Conservation (phyloP, 768 basidiomycete genomes). For the Basidioascus undulatus region DNA sequence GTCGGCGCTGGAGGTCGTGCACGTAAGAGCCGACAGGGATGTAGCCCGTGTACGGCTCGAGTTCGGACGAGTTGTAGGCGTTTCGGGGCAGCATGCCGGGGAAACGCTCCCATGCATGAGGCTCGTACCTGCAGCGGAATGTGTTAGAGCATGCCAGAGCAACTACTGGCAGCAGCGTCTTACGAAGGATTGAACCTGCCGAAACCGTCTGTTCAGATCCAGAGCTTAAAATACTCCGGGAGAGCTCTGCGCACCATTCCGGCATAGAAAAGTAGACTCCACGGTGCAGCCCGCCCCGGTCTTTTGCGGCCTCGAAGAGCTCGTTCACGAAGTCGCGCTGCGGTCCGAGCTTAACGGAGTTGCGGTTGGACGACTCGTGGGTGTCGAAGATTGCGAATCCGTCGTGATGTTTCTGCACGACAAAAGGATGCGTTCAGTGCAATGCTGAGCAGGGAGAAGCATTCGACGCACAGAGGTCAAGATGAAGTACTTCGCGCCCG, state of each 20-base stretch:
- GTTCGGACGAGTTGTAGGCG: slow-evolving; percentile 23
- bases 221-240: neutral
- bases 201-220: neutral
- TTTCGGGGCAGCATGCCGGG: slow-evolving; percentile 33
- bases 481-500: slow-evolving; percentile 40
- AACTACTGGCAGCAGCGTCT: no score
- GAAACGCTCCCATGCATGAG: slow-evolving; percentile 28
- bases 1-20: slow-evolving; percentile 27
- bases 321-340: slow-evolving; percentile 30
- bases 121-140: slow-evolving; percentile 26
- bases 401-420: slow-evolving; percentile 33
- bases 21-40: slow-evolving; percentile 29
- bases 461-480: slow-evolving; percentile 24
- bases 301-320: slow-evolving; percentile 27
- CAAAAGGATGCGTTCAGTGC: neutral
- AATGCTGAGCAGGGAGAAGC: neutral
- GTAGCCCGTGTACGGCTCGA: slow-evolving; percentile 33
- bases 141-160: no score
- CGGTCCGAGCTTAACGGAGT: slow-evolving; percentile 27
- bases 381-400: slow-evolving; percentile 36
- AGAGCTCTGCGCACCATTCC: slow-evolving; percentile 24
- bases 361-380: slow-evolving; percentile 28
- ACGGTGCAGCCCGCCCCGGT: slow-evolving; percentile 29
- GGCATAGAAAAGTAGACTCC: slow-evolving; percentile 36
- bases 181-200: slow-evolving; percentile 32